These are phyloP conservation scores for Suhomyces taliae DNA, from an alignment of 1,139 yeast species.

Conservation along the genomic window DNA sequence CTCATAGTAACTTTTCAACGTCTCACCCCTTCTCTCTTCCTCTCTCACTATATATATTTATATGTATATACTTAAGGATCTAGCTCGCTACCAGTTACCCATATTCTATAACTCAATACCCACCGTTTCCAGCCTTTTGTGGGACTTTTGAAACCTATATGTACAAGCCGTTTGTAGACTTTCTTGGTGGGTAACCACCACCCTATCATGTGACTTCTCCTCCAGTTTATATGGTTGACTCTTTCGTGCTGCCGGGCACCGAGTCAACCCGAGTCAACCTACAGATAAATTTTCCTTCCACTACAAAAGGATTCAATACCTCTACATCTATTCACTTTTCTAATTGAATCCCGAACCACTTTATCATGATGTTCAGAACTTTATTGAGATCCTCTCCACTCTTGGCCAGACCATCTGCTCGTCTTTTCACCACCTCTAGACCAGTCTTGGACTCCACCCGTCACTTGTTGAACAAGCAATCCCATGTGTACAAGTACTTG, in stretches of 20 bases:
- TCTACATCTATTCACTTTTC: slow-evolving; percentile 1
- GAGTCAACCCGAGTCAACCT: slow-evolving; percentile 9
- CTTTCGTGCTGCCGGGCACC: neutral
- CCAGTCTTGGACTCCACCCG: slow-evolving; percentile 35
- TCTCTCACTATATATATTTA: too few relatives aligned
- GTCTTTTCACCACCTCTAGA: slow-evolving; percentile 17
- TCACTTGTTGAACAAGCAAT: slow-evolving; percentile 52
- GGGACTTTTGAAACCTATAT: too few relatives aligned
- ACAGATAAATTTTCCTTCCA: slow-evolving; percentile 4
- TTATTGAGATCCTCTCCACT: slow-evolving; percentile 8
- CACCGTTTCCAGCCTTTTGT: too few relatives aligned
- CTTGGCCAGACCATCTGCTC: slow-evolving; percentile 10
- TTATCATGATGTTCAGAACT: slow-evolving; percentile 11
- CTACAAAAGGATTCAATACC: slow-evolving; percentile 3
- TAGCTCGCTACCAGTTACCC: too few relatives aligned
- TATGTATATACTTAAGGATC: too few relatives aligned
- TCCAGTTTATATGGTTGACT: neutral
- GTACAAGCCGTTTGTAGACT: neutral
- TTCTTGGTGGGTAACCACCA: too few relatives aligned
- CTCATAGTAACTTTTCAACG: too few relatives aligned
- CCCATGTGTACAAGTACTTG: slow-evolving; percentile 51
- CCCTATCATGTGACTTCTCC: neutral
- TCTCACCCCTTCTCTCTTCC: too few relatives aligned
- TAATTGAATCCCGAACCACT: neutral
- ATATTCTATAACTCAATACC: too few relatives aligned